Base-by-base conservation (phyloP, 1,284 basidiomycete species). In the Boletus putidus region DNA sequence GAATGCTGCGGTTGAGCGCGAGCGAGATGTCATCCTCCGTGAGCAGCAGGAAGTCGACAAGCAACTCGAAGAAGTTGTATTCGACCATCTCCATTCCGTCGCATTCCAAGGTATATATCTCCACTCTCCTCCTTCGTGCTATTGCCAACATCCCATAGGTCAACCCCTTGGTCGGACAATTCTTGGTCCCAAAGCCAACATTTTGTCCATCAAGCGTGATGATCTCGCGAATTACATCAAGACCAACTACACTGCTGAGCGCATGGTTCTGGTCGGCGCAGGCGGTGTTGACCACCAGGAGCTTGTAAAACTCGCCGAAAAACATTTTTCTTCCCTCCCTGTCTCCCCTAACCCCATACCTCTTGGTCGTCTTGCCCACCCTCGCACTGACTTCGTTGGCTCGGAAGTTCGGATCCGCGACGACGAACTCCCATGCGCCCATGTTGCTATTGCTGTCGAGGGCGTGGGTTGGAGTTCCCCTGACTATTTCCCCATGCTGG, bases 31-130 rank as follows among this genome's bases (percentile, higher is more conserved):
- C 59, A 99, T 99, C 68, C 78, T 99, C 59, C 84, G 97, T 64
- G 97, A 99, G 77, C 95, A 98, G 80, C 93, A 98, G 81, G 97
- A 99, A 80, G 97, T 99, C 47, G 95, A 98, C 79, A 98, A 98
- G 82, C 94, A 97, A 80, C 78, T 92, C 60, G 95, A 98, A 80
- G 96, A 99, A 78, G 96, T 99, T 69, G 94, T 99, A 23, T 99
- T 99, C 71, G 96, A 99, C 79, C 96, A 99, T 76, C 79, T 99
- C 63, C 96, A 99, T 78, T 83, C 96, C 53, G 88, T 98, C 66
- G 97, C 97, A 61, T 99, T 96, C 87, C 92, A 95, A 78, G 86
- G 92, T 92, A 71, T n/a, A n/a, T 62, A 81, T 77, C 46, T 31
- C 49, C 48, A 6, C 52, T 21, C 31, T 42, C 36, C 46, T 58